These are phyloP conservation scores for Durusdinium trenchii DNA, from an alignment of 73 alveolate species.

Conservation along the genomic window DNA sequence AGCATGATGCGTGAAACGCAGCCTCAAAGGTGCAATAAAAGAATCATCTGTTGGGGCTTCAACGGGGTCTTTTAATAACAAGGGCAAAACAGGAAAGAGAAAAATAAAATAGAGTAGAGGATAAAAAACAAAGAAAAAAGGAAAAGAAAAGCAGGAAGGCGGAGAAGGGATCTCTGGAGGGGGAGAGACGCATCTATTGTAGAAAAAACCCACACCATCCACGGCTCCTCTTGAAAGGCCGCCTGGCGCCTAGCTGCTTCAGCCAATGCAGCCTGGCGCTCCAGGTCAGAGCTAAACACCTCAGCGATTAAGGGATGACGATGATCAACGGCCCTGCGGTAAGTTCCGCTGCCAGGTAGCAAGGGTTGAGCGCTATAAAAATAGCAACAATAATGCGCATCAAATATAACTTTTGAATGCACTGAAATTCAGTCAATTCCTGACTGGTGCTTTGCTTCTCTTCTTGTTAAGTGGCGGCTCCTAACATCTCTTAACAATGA, in stretches of 20 bases:
- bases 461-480: too few species aligned
- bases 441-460: slow-evolving; percentile 13
- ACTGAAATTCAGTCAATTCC: not conserved
- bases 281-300: slow-evolving; percentile 45
- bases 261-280: slow-evolving; percentile 86
- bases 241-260: slow-evolving; percentile 77
- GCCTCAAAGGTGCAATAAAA: not conserved
- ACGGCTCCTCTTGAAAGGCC: slow-evolving; percentile 23
- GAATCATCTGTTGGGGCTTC: not conserved
- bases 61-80: not conserved
- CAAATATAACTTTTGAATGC: not conserved
- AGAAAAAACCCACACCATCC: not conserved
- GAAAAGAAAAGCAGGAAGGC: too few species aligned
- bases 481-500: too few species aligned
- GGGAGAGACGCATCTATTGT: not conserved
- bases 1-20: too few species aligned
- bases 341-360: too few species aligned
- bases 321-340: too few species aligned
- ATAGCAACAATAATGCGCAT: not conserved
- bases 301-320: not conserved
- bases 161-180: too few species aligned
- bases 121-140: not conserved
- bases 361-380: not conserved
- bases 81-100: not conserved
- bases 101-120: too few species aligned